These are phyloP conservation scores for Pseudonitzschia multiseries DNA, from an alignment of 108 stramenopile species.

Conservation along the genomic window DNA sequence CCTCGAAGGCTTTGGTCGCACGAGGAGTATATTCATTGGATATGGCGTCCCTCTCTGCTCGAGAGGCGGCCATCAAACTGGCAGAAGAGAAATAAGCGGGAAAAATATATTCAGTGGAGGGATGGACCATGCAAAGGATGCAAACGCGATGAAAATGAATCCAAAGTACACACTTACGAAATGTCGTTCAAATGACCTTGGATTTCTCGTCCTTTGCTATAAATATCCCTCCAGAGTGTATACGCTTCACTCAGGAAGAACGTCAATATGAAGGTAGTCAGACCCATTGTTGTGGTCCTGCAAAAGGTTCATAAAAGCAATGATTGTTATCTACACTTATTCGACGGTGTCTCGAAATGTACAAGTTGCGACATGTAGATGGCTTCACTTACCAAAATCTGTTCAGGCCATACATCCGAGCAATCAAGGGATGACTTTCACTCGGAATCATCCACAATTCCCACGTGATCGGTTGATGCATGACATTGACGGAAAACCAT, in stretches of 20 bases:
- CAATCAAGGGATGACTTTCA: background rate
- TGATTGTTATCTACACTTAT: background rate
- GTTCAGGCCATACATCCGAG: background rate
- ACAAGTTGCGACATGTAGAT: conserved; percentile 28
- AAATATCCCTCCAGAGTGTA: conserved; percentile 39
- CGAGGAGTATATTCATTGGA: conserved; percentile 17
- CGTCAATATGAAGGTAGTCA: conserved; percentile 52
- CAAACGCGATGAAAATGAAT: conserved; percentile 30
- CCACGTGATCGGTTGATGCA: conserved; percentile 12
- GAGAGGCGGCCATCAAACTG: conserved; percentile 26
- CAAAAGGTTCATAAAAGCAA: background rate
- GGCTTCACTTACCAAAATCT: conserved; percentile 1
- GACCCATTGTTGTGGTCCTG: conserved; percentile 23
- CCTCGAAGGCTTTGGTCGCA: conserved; percentile 22
- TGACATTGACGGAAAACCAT: background rate
- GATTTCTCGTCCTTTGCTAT: conserved; percentile 20
- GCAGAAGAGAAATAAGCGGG: background rate
- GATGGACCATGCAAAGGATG: conserved; percentile 22
- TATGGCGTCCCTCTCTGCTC: conserved; percentile 14
- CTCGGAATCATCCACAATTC: conserved; percentile 11
- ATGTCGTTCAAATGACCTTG: conserved; percentile 40
- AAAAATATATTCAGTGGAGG: conserved; percentile 7
- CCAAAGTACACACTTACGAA: background rate
- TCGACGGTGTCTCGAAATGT: too few species aligned
- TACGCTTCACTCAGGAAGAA: conserved; percentile 51